phyloP scores from a whole-genome alignment of 2,329 filamentous ascomycete species.

The Escovopsis weberi region DNA sequence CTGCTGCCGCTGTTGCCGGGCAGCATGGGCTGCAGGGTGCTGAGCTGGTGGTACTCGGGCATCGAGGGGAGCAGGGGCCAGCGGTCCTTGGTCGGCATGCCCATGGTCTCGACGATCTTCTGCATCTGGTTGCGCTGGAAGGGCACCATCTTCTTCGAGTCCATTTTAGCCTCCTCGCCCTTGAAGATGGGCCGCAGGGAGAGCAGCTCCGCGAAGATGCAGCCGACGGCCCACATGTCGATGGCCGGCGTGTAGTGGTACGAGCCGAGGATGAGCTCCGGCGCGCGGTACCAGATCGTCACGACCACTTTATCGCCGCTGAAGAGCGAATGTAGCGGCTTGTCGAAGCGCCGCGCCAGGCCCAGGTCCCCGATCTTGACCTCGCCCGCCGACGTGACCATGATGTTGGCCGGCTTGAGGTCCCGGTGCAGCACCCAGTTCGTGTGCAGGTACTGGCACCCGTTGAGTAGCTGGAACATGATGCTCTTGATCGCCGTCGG shows the following conservation, averaged over 20 bases:
- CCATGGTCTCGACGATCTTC: conserved; percentile 95
- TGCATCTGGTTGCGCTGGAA: conserved; percentile 99
- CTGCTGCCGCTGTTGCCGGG: conserved; percentile 2
- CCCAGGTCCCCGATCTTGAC: conserved; percentile 94
- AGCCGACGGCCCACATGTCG: conserved; percentile 94
- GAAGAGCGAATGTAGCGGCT: conserved; percentile 82
- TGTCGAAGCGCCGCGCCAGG: conserved; percentile 82
- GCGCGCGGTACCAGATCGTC: conserved; percentile 97
- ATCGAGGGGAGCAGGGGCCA: conserved; percentile 78
- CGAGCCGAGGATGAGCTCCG: conserved; percentile 79
- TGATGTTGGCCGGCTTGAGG: conserved; percentile 95
- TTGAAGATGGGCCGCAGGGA: conserved; percentile 93
- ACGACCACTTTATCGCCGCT: conserved; percentile 96
- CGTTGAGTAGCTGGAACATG: conserved; percentile 90
- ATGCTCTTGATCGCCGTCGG: conserved; percentile 83
- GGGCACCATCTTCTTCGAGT: conserved; percentile 91
- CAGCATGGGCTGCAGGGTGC: conserved; percentile 36
- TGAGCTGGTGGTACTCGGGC: conserved; percentile 70
- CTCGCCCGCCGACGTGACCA: conserved; percentile 81
- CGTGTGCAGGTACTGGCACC: conserved; percentile 82
- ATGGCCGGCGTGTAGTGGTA: conserved; percentile 96
- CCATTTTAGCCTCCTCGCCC: conserved; percentile 97
- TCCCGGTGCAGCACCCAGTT: conserved; percentile 98
- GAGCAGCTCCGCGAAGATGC: conserved; percentile 90
- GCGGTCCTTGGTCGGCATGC: conserved; percentile 71